These are phyloP conservation scores for Phalaenopsis hybrid DNA, from an alignment of 116 monocot species.

Conservation along the genomic window DNA sequence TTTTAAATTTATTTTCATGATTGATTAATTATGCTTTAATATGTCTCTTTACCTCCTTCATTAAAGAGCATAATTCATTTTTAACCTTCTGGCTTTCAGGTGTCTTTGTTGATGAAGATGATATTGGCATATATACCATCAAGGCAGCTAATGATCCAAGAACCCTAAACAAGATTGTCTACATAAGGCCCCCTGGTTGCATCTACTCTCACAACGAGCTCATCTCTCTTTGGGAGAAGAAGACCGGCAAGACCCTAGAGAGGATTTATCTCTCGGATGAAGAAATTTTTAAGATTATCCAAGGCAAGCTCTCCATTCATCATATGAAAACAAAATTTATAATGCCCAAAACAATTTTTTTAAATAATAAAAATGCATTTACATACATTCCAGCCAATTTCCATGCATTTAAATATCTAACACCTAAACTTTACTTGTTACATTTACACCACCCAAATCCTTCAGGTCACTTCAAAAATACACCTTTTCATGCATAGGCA, in stretches of 20 bases:
- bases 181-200: conserved; percentile 11
- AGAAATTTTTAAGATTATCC: conserved; percentile 10
- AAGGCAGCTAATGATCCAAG: conserved; percentile 17
- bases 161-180: conserved; percentile 18
- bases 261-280: conserved; percentile 16
- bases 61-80: neutral
- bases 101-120: conserved; percentile 14
- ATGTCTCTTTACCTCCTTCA: neutral
- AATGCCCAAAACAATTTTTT: too few species aligned
- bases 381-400: too few species aligned
- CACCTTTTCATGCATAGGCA: too few species aligned
- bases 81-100: conserved; percentile 4
- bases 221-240: conserved; percentile 25
- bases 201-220: conserved; percentile 23
- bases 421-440: too few species aligned
- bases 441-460: too few species aligned
- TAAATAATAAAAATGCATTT: too few species aligned
- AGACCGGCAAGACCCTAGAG: conserved; percentile 21
- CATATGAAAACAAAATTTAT: too few species aligned
- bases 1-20: too few species aligned
- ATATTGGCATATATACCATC: conserved; percentile 16
- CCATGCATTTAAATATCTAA: too few species aligned
- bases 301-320: conserved; percentile 6
- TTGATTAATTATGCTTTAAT: neutral
- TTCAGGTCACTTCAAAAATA: too few species aligned